Conservation (phyloP, 2,329 filamentous ascomycete genomes). For the Colletotrichum higginsianum region DNA sequence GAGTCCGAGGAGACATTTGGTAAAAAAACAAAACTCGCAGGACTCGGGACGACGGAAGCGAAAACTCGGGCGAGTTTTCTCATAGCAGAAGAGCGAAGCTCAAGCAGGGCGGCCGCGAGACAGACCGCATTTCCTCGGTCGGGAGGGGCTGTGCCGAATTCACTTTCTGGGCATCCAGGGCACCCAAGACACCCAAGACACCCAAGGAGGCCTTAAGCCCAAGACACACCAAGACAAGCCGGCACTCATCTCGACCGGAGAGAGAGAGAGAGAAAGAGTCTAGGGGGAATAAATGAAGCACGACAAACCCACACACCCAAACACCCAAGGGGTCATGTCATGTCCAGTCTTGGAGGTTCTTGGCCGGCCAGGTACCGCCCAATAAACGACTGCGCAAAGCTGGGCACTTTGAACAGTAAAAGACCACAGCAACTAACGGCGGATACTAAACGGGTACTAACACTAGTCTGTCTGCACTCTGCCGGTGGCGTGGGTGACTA, state of each 20-base stretch:
- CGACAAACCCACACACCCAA: not conserved
- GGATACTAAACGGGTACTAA: too few species aligned
- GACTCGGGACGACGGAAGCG: not conserved
- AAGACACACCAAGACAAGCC: slow-evolving; percentile 2
- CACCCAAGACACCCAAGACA: not conserved
- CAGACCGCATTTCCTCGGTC: not conserved
- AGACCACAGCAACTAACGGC: too few species aligned
- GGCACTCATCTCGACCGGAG: not conserved
- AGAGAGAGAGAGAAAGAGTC: not conserved
- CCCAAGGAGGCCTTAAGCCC: not conserved
- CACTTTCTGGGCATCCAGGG: slow-evolving; percentile 13
- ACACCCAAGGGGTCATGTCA: not conserved
- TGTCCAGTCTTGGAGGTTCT: slow-evolving; percentile 7
- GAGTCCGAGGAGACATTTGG: not conserved
- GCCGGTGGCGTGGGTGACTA: not conserved
- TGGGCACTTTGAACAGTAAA: too few species aligned
- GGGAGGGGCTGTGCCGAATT: slow-evolving; percentile 9
- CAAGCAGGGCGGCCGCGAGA: not conserved
- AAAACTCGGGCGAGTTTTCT: not conserved
- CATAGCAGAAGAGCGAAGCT: not conserved
- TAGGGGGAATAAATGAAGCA: not conserved
- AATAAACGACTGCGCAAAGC: not conserved
- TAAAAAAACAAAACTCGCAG: too few species aligned
- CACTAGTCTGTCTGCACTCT: not conserved
- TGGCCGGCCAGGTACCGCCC: slow-evolving; percentile 7